These are phyloP conservation scores for Erigeron canadensis DNA, from an alignment of 129 eudicot genomes.

Conservation along the genomic window DNA sequence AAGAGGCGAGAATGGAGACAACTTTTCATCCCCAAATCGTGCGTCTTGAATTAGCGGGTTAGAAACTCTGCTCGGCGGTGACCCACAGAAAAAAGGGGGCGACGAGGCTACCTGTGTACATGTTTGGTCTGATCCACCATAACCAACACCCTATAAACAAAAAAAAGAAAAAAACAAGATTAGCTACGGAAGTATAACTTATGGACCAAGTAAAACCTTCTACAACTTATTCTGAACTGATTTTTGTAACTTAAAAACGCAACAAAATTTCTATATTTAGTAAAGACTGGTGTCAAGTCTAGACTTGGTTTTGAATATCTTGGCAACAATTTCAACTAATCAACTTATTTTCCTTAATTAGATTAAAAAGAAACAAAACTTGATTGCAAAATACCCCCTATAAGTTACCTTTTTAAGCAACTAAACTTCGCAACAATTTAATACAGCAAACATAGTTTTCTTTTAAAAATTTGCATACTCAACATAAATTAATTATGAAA, in stretches of 20 bases:
- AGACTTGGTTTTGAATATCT: too few relatives aligned
- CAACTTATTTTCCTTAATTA: too few relatives aligned
- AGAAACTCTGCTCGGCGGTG: slow-evolving; percentile 98
- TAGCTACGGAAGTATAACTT: neutral
- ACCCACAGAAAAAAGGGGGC: slow-evolving; percentile 95
- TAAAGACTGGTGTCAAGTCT: too few relatives aligned
- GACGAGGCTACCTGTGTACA: slow-evolving; percentile 69
- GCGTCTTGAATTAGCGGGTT: slow-evolving; percentile 95
- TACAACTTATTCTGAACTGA: too few relatives aligned
- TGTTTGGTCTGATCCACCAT: slow-evolving; percentile 50
- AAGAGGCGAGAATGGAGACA: slow-evolving; percentile 51
- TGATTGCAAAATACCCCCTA: too few relatives aligned
- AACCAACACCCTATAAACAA: slow-evolving; percentile 55
- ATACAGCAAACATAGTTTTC: neutral
- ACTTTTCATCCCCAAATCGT: slow-evolving; percentile 75
- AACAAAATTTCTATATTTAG: too few relatives aligned
- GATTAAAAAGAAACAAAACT: too few relatives aligned
- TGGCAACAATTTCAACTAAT: too few relatives aligned
- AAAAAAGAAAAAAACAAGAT: neutral
- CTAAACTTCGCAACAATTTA: neutral
- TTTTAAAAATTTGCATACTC: too few relatives aligned
- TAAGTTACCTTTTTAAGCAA: neutral
- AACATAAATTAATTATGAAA: neutral
- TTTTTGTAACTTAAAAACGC: too few relatives aligned
- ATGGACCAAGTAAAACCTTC: too few relatives aligned